Evolutionary conservation across 1,139 yeast genomes (phyloP), one percentile per base, ranked within the genome.

Genomic region (Pichia sp.): DNA sequence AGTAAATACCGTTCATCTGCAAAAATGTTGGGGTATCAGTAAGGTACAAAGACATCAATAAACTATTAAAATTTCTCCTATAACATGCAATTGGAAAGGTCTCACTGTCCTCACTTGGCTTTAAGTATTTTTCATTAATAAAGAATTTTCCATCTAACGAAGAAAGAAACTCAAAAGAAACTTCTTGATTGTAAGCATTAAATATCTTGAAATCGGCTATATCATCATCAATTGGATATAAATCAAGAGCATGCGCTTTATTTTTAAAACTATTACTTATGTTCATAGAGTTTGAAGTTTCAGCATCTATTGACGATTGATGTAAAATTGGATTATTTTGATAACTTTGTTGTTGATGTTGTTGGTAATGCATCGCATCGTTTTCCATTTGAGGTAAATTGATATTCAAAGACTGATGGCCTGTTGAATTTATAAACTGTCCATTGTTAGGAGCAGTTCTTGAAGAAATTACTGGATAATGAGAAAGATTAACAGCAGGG

Each of bases 121-220:
- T 39, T 7, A 53, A 27, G 33, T 49, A 49, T 34, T 45, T 51
- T 27, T 48, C 50, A 42, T 57, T 56, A 35, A 50, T 44, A 33
- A 44, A 56, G 40, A 61, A 60, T 38, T 58, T 55, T 2, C 65
- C 66, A 34, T 54, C 60, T 6, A 62, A 42, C 2, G 53, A 46
- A 6, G 59, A 55, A 4, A 39, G n/a, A 10, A 56, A 42, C 1
- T 40, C 43, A 18, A 39, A 18, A 7, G 26, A 18, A 2, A 46
- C 18, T 28, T 33, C 34, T 18, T 41, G 30, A 18, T 42, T 40
- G n/a, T 9, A 35, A 3, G 8, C 25, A 34, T 41, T 39, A 7
- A 33, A 44, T 4, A 49, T 5, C 31, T 38, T 40, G 4, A 46
- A 11, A 5, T 43, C 26, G 25, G 5, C 2, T 28, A 7, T 8